Evolutionary conservation across 2,329 filamentous ascomycete genomes (phyloP), one percentile per base, ranked within the genome.

Genomic region (Ilyonectria destructans): DNA sequence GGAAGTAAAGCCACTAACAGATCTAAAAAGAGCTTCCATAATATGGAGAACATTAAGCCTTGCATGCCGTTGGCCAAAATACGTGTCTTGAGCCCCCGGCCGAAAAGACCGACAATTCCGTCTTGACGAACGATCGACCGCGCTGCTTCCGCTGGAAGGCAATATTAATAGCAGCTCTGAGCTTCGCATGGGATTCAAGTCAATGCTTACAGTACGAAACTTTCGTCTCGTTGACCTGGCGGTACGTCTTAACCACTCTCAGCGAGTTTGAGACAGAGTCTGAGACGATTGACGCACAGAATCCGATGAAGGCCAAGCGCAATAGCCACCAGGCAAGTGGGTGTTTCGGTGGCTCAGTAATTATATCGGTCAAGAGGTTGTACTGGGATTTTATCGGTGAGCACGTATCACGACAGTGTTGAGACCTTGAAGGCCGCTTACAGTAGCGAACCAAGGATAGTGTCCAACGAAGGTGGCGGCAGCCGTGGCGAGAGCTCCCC

Each of bases 361-460:
- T 79, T 2, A 70, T 71, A 52, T 82, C 82, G 0, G 78, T 75
- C 17, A 86, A 70, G 46, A 79, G 81, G 58, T 86, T 86, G 69
- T 86, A 85, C 82, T 85, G 49, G 17, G 9, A 13, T 43, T 3
- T 1, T 2, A 0, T 37, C 0, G 7, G 35, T 75, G 3, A 75
- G 55, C 26, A 2, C 19, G 13, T 15, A 1, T 12, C 4, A 6
- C n/a, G 2, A 13, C 1, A 31, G 37, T 17, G 2, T 8, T n/a
- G 26, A 26, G 4, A 17, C 12, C 12, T 19, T 23, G 19, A 8
- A n/a, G 13, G 19, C 17, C 17, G 49, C 78, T 57, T 71, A 84
- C 84, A 0, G 84, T 86, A 10, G 83, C 84, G 64, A 86, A 86
- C 84, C 84, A 86, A 4, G 84, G 84, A 46, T 86, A 86, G 57